A percentile compares a stretch with the other conserved stretches of the same genome.
phyloP scores from a whole-genome alignment of 208 protist species.

The Vickermania spadyakhi region DNA sequence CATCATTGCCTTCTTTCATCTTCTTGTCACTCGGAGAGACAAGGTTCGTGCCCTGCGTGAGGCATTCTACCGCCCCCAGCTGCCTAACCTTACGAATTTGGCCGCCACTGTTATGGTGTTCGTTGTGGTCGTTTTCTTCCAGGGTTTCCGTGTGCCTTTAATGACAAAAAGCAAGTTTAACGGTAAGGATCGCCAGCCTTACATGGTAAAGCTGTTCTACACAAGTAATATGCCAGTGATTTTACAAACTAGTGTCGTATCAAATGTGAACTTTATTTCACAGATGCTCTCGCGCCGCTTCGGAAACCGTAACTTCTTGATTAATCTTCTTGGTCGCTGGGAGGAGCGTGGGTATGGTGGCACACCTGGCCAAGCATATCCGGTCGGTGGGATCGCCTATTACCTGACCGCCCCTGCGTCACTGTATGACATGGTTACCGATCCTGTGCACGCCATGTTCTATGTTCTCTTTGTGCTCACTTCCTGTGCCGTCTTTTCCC shows the following conservation, averaged over 20 bases:
- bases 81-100: constrained; percentile 99
- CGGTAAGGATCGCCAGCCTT: constrained; percentile 79
- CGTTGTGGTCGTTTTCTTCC: constrained; percentile 99
- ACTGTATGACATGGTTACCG: constrained; percentile 90
- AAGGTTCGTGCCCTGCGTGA: constrained; percentile 98
- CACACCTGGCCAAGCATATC: constrained; percentile 66
- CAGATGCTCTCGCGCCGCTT: constrained; percentile 99
- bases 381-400: constrained; percentile 98
- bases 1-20: constrained; percentile 99
- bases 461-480: constrained; percentile 98
- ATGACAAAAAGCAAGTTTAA: constrained; percentile 81
- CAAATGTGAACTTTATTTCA: constrained; percentile 99
- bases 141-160: constrained; percentile 98
- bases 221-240: constrained; percentile 99
- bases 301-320: constrained; percentile 94
- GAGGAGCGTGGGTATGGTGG: constrained; percentile 66
- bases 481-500: constrained; percentile 98
- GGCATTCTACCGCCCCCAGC: constrained; percentile 98
- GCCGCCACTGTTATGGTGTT: constrained; percentile 99
- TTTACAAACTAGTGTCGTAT: constrained; percentile 98
- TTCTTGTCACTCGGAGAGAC: constrained; percentile 93
- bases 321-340: constrained; percentile 98
- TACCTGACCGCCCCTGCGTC: constrained; percentile 97
- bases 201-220: constrained; percentile 99
- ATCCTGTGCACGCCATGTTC: constrained; percentile 98